Percentiles rank a stretch among this genome's conserved stretches.
Conservation (phyloP, 306 rosid genomes). For the Vigna trinervia region DNA sequence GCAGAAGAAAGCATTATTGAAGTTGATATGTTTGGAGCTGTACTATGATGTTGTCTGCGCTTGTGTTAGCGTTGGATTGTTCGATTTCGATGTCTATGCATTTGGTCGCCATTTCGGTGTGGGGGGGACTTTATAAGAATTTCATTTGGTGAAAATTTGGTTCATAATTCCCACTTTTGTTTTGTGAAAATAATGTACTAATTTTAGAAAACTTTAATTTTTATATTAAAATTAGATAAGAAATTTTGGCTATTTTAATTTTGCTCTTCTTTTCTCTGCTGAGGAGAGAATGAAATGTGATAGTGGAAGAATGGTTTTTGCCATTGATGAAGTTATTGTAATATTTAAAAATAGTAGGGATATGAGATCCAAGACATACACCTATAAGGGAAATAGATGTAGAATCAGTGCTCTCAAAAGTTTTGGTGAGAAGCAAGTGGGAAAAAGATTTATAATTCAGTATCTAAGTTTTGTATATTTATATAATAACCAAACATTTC, state of each 20-base stretch:
- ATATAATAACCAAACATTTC: too few species aligned
- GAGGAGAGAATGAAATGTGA: background rate
- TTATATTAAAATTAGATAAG: background rate
- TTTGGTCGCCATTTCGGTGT: slow-evolving; percentile 3
- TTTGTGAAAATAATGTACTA: background rate
- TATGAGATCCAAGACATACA: too few species aligned
- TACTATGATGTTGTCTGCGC: background rate
- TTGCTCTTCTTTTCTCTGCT: background rate
- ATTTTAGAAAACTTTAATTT: background rate
- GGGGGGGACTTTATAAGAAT: background rate
- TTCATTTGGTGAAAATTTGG: background rate
- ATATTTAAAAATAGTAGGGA: too few species aligned
- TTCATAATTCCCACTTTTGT: background rate
- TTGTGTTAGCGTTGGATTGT: background rate
- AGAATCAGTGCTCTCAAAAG: too few species aligned
- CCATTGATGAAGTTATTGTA: too few species aligned
- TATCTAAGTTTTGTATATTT: too few species aligned
- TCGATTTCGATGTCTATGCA: background rate
- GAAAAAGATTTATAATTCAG: too few species aligned
- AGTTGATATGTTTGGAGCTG: slow-evolving; percentile 44
- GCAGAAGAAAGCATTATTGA: slow-evolving; percentile 53
- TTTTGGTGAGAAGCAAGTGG: too few species aligned
- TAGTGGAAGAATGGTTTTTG: too few species aligned
- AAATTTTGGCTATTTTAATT: background rate
- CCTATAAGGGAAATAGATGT: too few species aligned